These are phyloP conservation scores for Macrolepiota dolichaula DNA, from an alignment of 768 basidiomycete genomes.

Conservation along the genomic window DNA sequence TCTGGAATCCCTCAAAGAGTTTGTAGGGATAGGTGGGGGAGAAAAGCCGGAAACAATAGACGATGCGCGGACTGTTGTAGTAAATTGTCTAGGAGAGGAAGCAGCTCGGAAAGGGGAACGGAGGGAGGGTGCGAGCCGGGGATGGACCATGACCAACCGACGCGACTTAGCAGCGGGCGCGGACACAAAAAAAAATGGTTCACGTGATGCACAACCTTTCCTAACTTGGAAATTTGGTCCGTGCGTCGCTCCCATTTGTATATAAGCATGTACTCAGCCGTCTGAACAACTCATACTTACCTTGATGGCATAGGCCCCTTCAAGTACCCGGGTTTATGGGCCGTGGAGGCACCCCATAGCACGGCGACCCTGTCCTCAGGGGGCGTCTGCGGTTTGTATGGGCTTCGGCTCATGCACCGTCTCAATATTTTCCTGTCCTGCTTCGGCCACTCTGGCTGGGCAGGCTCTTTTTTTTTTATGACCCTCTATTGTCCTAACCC, in stretches of 20 bases:
- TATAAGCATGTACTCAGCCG: background rate
- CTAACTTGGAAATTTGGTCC: constrained; percentile 6
- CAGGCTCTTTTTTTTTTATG: constrained; percentile 29
- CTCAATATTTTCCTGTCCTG: constrained; percentile 73
- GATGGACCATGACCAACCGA: constrained; percentile 13
- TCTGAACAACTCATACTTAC: constrained; percentile 14
- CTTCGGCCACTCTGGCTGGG: constrained; percentile 60
- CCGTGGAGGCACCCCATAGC: constrained; percentile 14
- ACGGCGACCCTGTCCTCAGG: constrained; percentile 20
- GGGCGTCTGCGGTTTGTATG: constrained; percentile 46
- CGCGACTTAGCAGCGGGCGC: background rate
- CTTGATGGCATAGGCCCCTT: constrained; percentile 17
- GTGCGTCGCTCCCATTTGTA: background rate
- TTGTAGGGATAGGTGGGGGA: background rate
- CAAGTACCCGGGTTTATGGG: constrained; percentile 15
- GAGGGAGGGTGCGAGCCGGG: constrained; percentile 4
- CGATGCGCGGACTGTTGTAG: background rate
- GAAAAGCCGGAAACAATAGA: background rate
- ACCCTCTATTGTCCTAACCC: constrained; percentile 11
- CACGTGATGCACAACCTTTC: background rate
- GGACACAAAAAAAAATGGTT: background rate
- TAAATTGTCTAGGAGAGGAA: background rate
- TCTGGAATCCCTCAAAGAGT: background rate
- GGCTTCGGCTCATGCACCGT: constrained; percentile 72
- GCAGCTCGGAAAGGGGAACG: constrained; percentile 4